Base-by-base conservation (phyloP, 2,329 filamentous ascomycete genomes). In the Colletotrichum theobromicola region DNA sequence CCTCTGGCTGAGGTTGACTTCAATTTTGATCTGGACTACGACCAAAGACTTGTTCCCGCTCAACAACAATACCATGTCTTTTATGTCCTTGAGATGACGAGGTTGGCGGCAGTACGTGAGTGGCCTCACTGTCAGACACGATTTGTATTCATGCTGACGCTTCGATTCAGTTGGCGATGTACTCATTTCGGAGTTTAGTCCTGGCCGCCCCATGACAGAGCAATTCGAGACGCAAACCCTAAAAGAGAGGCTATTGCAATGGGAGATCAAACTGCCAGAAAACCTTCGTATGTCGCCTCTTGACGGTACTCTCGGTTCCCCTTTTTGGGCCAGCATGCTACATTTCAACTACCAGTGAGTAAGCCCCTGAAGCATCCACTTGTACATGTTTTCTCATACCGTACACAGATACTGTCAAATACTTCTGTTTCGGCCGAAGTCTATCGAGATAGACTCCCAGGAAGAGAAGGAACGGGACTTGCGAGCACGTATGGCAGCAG, bases 71-170 rank as follows among this genome's bases (percentile, higher is more conserved):
- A 83, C 42, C 82, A 84, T 42, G 76, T 84, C 10, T 79, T 78
- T 0, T 84, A 84, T 68, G 79, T 79, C 0, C 80, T 83, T 28
- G 83, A 84, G 63, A 84, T 84, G 83, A 81, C 83, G 0, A 81
- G 83, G 55, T 77, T 84, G 16, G 79, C 82, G 2, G 78, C 78
- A 35, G 74, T 84, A 50, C 79, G 82, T 83, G 28, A n/a, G 55
- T 13, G 1, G 30, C 10, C 12, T 4, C 2, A 2, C 55, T 0
- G 61, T 28, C 2, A 26, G 5, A 37, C 34, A 4, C 8, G 3
- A 15, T 24, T 15, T 34, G 12, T 1, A 24, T 0, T 62, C 18
- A 35, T 62, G 4, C 58, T 62, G 53, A 26, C 32, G 21, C 18
- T 32, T 62, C 8, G 5, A 5, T 21, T 3, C 13, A 72, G 65